Evolutionary conservation across 1,139 yeast species (phyloP), one percentile per base, ranked within the genome.

Genomic region (Geotrichum fermentans): DNA sequence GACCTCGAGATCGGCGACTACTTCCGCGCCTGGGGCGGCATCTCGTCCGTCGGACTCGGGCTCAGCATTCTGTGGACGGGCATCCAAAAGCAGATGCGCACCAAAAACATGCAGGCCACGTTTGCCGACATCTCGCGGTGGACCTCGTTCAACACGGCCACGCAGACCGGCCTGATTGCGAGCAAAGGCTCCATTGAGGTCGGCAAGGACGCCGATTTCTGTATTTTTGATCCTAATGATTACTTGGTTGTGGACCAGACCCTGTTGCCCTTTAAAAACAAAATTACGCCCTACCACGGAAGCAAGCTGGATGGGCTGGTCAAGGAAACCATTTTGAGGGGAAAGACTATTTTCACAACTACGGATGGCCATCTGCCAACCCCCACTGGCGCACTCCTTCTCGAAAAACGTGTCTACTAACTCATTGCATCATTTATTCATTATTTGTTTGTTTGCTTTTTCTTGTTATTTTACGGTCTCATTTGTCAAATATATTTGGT

Each of bases 1-100:
- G 83, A 84, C 22, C 72, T 89, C 50, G 84, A 81, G 26, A 75
- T 79, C 51, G 97, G 97, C 44, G 95, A 90, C 64, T 90, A 89
- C 64, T 80, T 88, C 65, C 78, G 80, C 43, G 96, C 97, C 1
- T 90, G 97, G 97, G 97, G 97, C 43, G 97, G 97, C n/a, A 88
- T 90, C 45, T 77, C 95, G 1, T 85, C 96, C 1, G 94, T 90
- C 26, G 97, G 97, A 0, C 78, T 89, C 45, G 97, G 97, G 0
- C 74, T 90, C 49, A 85, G 95, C 0, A 75, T 89, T 40, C 68
- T 90, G 51, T 82, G 77, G 73, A 85, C 96, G 1, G 89, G 83
- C 59, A 89, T 90, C 8, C 68, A 69, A 49, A 74, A 77, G 58
- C 44, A 46, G 21, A 6, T 18, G 8, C 14, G 30, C 33, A 26